Evolutionary conservation across 352 stramenopile genomes (phyloP), one percentile per base, ranked within the genome.

Genomic region (Pythium coloratum): DNA sequence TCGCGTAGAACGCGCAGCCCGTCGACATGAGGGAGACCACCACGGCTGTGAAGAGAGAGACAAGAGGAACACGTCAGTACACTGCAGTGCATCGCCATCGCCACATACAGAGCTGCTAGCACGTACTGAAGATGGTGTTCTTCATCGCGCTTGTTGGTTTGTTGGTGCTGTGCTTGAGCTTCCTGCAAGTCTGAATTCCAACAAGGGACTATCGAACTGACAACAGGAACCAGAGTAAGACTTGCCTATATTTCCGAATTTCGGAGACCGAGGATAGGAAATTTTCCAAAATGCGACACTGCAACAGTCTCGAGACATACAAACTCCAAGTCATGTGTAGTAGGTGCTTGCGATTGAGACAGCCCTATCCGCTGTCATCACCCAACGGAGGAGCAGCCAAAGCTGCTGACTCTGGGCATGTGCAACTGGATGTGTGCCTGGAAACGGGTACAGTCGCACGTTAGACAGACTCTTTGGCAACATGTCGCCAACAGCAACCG

Each of bases 61-160:
- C 24, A 57, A 16, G 28, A 2, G 51, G 20, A 57, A 68, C 36
- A 63, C 51, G 67, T 69, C 36, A 66, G 66, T 47, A 49, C 40
- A 34, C 9, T 16, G 7, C 3, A 59, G 30, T 32, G 16, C 55
- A 33, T 55, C 6, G 1, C 36, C 6, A 62, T 6, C 53, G 28
- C 8, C 1, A 49, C 32, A 44, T 6, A 20, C 9, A 54, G 14
- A 58, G 33, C 20, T 30, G 49, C 10, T 9, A 13, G 3, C 6
- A 87, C 80, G 72, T 77, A 91, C 82, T 89, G 54, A 89, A 66
- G 36, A 91, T 71, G 61, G 82, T 91, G 76, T 91, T 91, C 77
- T 89, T 91, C 80, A 91, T 80, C 44, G 63, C 34, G 44, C 44
- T 51, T 51, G 44, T 51, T 51, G 44, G 44, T 51, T 51, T 51